A percentile compares a stretch with the other conserved stretches of the same genome.
phyloP scores from a whole-genome alignment of 768 basidiomycete genomes.

The Tricholoma hemisulphureum region DNA sequence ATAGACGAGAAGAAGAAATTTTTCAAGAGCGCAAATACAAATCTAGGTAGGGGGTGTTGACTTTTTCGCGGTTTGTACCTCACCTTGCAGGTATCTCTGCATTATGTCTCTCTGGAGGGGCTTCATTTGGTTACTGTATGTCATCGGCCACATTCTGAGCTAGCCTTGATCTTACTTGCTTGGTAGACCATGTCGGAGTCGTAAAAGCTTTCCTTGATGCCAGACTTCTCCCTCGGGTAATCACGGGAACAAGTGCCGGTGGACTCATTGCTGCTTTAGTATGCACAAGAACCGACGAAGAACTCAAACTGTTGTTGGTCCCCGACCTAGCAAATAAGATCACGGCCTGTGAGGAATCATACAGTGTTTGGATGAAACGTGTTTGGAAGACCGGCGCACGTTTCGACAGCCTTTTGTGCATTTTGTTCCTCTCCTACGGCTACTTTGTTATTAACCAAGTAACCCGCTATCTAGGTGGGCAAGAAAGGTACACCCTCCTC shows the following conservation, averaged over 20 bases:
- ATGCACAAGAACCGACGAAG: slow-evolving; percentile 87
- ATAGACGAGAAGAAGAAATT: slow-evolving; percentile 90
- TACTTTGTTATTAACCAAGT: slow-evolving; percentile 8
- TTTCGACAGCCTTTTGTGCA: slow-evolving; percentile 75
- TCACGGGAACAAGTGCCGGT: slow-evolving; percentile 94
- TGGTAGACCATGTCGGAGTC: slow-evolving; percentile 81
- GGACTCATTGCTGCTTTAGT: slow-evolving; percentile 74
- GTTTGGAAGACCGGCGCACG: slow-evolving; percentile 89
- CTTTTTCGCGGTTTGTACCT: background rate
- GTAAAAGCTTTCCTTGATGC: slow-evolving; percentile 90
- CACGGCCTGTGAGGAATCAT: slow-evolving; percentile 77
- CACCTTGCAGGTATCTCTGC: slow-evolving; percentile 61
- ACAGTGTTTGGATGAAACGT: slow-evolving; percentile 66
- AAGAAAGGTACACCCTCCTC: slow-evolving; percentile 57
- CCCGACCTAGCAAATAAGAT: slow-evolving; percentile 85
- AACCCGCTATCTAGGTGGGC: slow-evolving; percentile 61
- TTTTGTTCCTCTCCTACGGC: background rate
- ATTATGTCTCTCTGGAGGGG: slow-evolving; percentile 94
- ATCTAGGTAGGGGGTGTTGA: slow-evolving; percentile 54
- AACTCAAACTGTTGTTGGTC: slow-evolving; percentile 72
- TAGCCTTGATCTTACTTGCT: slow-evolving; percentile 5
- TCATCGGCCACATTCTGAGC: background rate
- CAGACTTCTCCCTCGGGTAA: slow-evolving; percentile 81
- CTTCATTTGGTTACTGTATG: slow-evolving; percentile 90
- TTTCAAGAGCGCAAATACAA: slow-evolving; percentile 85